These are phyloP conservation scores for Xanthoparmelia taractica DNA, from an alignment of 495 filamentous ascomycete genomes.

Conservation along the genomic window DNA sequence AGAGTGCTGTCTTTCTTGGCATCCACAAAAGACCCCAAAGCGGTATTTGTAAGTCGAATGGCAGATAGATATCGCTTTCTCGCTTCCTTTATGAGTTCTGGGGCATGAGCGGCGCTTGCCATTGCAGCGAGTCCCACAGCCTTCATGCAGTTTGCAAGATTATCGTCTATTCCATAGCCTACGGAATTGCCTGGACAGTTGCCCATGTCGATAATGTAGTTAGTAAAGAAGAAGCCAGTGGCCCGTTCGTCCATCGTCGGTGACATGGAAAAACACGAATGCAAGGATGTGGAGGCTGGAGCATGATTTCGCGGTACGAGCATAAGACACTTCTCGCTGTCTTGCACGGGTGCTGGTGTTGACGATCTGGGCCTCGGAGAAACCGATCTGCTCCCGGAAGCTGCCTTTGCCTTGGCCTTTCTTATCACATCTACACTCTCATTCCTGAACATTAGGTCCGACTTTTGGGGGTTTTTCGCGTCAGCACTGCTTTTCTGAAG, in stretches of 20 bases:
- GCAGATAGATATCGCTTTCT: constrained; percentile 41
- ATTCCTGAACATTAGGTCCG: neutral
- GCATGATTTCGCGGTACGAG: neutral
- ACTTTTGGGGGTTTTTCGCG: neutral
- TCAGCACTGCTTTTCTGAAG: neutral
- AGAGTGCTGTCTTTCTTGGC: constrained; percentile 55
- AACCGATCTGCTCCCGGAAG: neutral
- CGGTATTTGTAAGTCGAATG: constrained; percentile 42
- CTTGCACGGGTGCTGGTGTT: neutral
- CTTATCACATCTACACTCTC: neutral
- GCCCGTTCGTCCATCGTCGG: neutral
- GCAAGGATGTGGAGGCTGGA: neutral
- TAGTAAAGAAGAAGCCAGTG: neutral
- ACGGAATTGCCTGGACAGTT: neutral
- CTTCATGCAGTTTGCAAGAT: constrained; percentile 27
- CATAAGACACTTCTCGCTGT: neutral
- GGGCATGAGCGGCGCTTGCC: constrained; percentile 22
- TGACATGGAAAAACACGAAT: neutral
- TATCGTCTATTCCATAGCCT: constrained; percentile 19
- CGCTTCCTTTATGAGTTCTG: constrained; percentile 20
- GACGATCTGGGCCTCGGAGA: neutral
- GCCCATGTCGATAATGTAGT: neutral
- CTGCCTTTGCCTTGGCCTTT: neutral
- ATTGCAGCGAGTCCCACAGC: constrained; percentile 32
- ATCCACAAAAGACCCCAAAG: constrained; percentile 44